A percentile compares a stretch with the other conserved stretches of the same genome.
These are phyloP conservation scores for Peronosclerospora sorghi DNA, from an alignment of 352 stramenopile species.

Conservation along the genomic window DNA sequence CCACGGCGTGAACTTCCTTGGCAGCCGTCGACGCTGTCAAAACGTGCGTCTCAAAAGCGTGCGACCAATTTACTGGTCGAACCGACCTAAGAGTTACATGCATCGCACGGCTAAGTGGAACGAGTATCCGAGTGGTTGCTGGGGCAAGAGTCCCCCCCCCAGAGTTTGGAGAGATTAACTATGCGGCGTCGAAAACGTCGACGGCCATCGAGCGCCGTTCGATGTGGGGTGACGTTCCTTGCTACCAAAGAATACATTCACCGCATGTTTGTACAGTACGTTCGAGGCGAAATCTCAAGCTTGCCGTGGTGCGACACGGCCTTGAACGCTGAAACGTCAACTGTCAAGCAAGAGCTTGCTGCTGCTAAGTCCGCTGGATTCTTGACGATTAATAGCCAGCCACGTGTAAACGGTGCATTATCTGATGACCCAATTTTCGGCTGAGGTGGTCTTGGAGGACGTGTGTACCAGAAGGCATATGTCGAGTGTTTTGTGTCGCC, in stretches of 20 bases:
- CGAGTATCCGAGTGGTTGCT: slow-evolving; percentile 94
- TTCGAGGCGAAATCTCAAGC: slow-evolving; percentile 90
- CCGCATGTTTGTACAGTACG: slow-evolving; percentile 93
- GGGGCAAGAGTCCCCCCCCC: slow-evolving; percentile 92
- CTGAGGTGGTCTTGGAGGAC: slow-evolving; percentile 91
- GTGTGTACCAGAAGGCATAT: slow-evolving; percentile 99
- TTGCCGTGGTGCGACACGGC: slow-evolving; percentile 96
- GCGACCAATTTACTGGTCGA: slow-evolving; percentile 98
- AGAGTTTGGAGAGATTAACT: slow-evolving; percentile 93
- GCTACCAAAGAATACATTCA: slow-evolving; percentile 86
- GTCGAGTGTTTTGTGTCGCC: slow-evolving; percentile 97
- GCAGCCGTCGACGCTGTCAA: slow-evolving; percentile 84
- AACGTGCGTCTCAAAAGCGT: slow-evolving; percentile 83
- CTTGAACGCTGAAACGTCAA: slow-evolving; percentile 90
- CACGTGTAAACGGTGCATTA: slow-evolving; percentile 82
- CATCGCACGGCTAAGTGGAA: slow-evolving; percentile 96
- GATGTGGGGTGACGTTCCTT: slow-evolving; percentile 92
- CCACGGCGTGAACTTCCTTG: slow-evolving; percentile 83
- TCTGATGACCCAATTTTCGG: slow-evolving; percentile 91
- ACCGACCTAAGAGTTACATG: slow-evolving; percentile 96
- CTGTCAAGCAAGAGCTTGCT: slow-evolving; percentile 71
- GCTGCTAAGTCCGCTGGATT: slow-evolving; percentile 81
- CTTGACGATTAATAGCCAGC: slow-evolving; percentile 95
- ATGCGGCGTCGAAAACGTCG: slow-evolving; percentile 65
- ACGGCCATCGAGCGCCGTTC: slow-evolving; percentile 68